Conservation (phyloP, 164 flowering plant species). For the Nymphaea colorata region DNA sequence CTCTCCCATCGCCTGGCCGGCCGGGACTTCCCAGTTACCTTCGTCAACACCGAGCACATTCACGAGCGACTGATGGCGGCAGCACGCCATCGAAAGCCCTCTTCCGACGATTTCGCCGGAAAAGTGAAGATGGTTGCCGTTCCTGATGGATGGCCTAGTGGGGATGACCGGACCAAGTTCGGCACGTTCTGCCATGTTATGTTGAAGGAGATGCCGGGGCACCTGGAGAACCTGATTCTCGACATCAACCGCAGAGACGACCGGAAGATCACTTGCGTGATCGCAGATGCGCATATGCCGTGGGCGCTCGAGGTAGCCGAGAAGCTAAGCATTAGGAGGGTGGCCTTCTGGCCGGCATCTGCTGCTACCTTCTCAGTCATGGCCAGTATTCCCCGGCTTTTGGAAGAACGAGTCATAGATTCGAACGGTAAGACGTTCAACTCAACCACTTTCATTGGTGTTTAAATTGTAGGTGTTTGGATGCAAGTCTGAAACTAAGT, state of each 20-base stretch:
- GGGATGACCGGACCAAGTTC: background rate
- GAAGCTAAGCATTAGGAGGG: slow-evolving; percentile 18
- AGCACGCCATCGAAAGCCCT: background rate
- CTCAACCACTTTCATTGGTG: too few relatives aligned
- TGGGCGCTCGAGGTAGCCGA: slow-evolving; percentile 24
- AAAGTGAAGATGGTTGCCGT: background rate
- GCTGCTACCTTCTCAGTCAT: slow-evolving; percentile 3
- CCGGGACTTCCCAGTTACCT: slow-evolving; percentile 5
- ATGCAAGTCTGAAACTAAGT: too few relatives aligned
- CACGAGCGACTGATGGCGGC: background rate
- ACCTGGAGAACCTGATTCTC: background rate
- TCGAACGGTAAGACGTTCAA: too few relatives aligned
- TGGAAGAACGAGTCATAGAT: too few relatives aligned
- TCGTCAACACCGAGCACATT: background rate
- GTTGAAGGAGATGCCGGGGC: background rate
- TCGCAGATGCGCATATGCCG: slow-evolving; percentile 25
- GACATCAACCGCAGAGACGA: slow-evolving; percentile 5
- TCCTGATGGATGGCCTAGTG: background rate
- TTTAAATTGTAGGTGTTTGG: too few relatives aligned
- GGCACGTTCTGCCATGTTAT: background rate
- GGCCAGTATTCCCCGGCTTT: too few relatives aligned
- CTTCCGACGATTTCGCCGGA: background rate
- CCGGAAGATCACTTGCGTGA: slow-evolving; percentile 10
- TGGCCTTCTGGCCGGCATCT: slow-evolving; percentile 27
- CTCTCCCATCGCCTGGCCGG: background rate